Evolutionary conservation across 192 early-diverging fungal genomes (phyloP), one percentile per base, ranked within the genome.

Genomic region (Coemansia sp.): DNA sequence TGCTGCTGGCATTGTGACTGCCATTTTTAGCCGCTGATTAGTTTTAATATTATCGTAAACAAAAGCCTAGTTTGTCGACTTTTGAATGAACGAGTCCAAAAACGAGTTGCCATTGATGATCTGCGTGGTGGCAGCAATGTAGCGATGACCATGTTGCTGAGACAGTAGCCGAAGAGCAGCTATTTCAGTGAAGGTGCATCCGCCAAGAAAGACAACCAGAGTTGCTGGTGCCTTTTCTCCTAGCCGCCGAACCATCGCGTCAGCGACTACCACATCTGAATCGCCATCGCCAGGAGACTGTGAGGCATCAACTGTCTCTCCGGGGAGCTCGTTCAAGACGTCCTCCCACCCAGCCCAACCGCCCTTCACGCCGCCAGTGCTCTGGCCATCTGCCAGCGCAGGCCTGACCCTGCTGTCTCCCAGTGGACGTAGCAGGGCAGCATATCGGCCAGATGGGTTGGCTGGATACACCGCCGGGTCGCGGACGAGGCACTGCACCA

Each of bases 321-420:
- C 96, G 3, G 94, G 92, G 9, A 99, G 71, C 72, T 91, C 77
- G 31, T 85, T 83, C 74, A 98, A 73, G 40, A 91, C 86, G 38
- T 99, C 96, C 33, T 98, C 96, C 84, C 89, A 92, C 2, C 94
- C 94, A 67, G 89, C 90, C 97, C 96, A 98, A 6, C 93, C 91
- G 69, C 85, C 79, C 59, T 75, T 86, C 31, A 73, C 77, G 7
- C 80, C 84, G 7, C 79, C 83, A 36, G 70, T 67, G 11, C 67
- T 77, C 73, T 55, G 67, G 8, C 62, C 46, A 47, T 46, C 71
- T 38, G 31, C 63, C 63, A 41, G 72, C 55, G 60, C 69, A 63
- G 52, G 65, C 44, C 71, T 67, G 20, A 47, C 43, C 65, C 38
- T 65, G 68, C 46, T 67, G 76, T 67, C 60, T 46, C 87, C 86